Evolutionary conservation across 2,329 filamentous ascomycete species (phyloP), one percentile per base, ranked within the genome.

Genomic region (Rugonectria rugulosa): DNA sequence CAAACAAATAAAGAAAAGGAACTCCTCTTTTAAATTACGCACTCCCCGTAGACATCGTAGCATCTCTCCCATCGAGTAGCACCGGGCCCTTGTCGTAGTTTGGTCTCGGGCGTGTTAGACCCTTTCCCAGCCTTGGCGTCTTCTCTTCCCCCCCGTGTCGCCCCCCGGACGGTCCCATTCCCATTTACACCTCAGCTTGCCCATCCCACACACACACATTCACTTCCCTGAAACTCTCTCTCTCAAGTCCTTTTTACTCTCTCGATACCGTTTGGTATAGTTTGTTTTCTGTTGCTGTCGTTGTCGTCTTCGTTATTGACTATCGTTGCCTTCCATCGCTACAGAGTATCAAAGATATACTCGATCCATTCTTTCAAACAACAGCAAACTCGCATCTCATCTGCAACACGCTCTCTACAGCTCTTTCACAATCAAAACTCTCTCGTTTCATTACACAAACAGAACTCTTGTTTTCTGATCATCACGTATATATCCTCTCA

Each of bases 361-460:
- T 67, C 65, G 57, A 57, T 67, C 58, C 65, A 49, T 64, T 68
- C 65, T 65, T 66, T 68, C 54, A 21, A 31, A 48, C 46, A 38
- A 31, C 37, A 44, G 24, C 29, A 37, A 42, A 50, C 51, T 44
- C 34, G 23, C 36, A 20, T 34, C 51, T 43, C 58, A 62, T 57
- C 50, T 57, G 53, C 54, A 57, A 46, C 24, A 41, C 45, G 41
- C 44, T 37, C 36, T 46, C 23, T 43, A 44, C 47, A 21, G 21
- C 17, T 14, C 34, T 20, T 9, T 20, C 41, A 44, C 24, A 57
- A 7, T 12, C n/a, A 27, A 23, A 48, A 26, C 8, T 38, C 26
- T n/a, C 20, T 26, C 31, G 31, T 26, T 53, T 21, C 27, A 4
- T 10, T 17, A 11, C 10, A 32, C 29, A 32, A 6, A 6, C 20